These are phyloP conservation scores for Arachis stenosperma DNA, from an alignment of 306 rosid species.

Conservation along the genomic window DNA sequence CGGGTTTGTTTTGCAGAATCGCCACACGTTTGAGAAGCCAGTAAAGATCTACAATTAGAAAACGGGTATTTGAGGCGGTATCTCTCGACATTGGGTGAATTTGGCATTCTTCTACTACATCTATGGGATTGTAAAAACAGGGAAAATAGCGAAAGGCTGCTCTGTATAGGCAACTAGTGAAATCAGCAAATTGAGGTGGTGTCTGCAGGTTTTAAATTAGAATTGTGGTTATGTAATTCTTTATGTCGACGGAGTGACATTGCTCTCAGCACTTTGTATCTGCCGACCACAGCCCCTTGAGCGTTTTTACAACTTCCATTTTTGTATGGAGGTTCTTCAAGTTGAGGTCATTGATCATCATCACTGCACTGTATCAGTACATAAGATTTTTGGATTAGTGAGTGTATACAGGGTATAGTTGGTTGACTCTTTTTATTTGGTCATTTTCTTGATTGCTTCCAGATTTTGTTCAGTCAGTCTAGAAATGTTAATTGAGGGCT, in stretches of 20 bases:
- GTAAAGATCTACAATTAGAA: conserved; percentile 87
- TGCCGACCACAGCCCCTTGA: conserved; percentile 47
- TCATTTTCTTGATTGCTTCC: conserved; percentile 39
- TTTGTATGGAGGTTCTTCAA: conserved; percentile 49
- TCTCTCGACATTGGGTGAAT: conserved; percentile 49
- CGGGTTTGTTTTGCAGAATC: conserved; percentile 66
- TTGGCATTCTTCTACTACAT: conserved; percentile 43
- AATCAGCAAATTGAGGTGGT: conserved; percentile 51
- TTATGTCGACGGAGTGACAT: conserved; percentile 57
- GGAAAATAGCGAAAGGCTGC: conserved; percentile 41
- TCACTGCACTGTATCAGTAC: conserved; percentile 62
- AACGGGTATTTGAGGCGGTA: conserved; percentile 33
- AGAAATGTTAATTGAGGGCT: conserved; percentile 44
- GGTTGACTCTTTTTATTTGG: conserved; percentile 45
- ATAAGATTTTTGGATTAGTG: conserved; percentile 72
- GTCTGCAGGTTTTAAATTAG: conserved; percentile 55
- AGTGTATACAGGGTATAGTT: conserved; percentile 75
- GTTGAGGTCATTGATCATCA: conserved; percentile 55
- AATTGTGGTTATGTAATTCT: conserved; percentile 67
- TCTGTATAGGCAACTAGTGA: conserved; percentile 53
- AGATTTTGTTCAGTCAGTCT: conserved; percentile 44
- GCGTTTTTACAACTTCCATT: conserved; percentile 48
- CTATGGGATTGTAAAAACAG: conserved; percentile 48
- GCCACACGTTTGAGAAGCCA: conserved; percentile 89
- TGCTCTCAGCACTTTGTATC: conserved; percentile 49